A percentile compares a stretch with the other conserved stretches of the same genome.
These are phyloP conservation scores for Handroanthus guayacan DNA, from an alignment of 257 asterid species.

Conservation along the genomic window DNA sequence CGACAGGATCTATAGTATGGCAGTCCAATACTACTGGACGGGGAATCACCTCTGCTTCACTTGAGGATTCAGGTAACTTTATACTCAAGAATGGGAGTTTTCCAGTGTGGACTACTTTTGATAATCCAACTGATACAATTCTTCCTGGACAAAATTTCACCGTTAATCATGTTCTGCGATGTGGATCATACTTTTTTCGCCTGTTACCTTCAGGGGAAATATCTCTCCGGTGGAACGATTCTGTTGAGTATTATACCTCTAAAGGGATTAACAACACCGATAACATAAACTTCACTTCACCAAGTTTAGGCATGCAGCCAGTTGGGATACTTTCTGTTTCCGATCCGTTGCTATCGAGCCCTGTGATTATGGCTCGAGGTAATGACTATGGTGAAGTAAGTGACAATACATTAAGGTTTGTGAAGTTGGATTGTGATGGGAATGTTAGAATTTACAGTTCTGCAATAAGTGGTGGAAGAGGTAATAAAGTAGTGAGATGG, in stretches of 20 bases:
- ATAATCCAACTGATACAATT: constrained; percentile 70
- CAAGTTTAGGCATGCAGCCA: constrained; percentile 55
- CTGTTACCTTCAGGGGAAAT: constrained; percentile 49
- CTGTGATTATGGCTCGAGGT: constrained; percentile 53
- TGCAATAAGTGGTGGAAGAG: constrained; percentile 50
- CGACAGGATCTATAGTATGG: constrained; percentile 54
- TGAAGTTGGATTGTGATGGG: constrained; percentile 79
- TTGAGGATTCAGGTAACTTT: constrained; percentile 68
- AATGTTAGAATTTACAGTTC: constrained; percentile 79
- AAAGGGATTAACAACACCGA: constrained; percentile 49
- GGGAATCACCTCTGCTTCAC: constrained; percentile 59
- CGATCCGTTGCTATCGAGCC: constrained; percentile 49
- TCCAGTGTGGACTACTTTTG: constrained; percentile 69
- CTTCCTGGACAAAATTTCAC: constrained; percentile 71
- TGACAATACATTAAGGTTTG: constrained; percentile 50
- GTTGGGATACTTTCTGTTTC: constrained; percentile 57
- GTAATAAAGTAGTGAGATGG: constrained; percentile 56
- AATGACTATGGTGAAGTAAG: constrained; percentile 65
- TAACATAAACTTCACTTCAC: constrained; percentile 50
- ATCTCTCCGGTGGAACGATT: constrained; percentile 59
- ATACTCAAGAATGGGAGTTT: constrained; percentile 52
- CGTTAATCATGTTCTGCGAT: constrained; percentile 41
- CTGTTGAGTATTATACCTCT: constrained; percentile 50
- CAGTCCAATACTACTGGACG: constrained; percentile 61
- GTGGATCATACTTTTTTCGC: constrained; percentile 62